A percentile compares a stretch with the other conserved stretches of the same genome.
Conservation (phyloP, 2,329 filamentous ascomycete genomes). For the Chaetoscypha palmicola region DNA sequence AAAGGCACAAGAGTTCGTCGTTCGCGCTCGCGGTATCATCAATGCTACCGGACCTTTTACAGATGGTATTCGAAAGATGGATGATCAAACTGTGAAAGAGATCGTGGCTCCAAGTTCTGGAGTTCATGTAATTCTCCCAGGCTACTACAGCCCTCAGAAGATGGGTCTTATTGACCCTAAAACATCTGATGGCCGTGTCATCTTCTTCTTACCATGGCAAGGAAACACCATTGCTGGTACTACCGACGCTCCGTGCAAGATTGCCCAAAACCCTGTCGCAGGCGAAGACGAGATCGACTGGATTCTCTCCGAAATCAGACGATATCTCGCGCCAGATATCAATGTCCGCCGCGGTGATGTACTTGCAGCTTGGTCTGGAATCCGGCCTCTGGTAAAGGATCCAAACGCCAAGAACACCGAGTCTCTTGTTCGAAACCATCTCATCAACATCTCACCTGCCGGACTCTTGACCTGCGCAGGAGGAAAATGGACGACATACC, state of each 20-base stretch:
- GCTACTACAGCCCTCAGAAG: slow-evolving; percentile 76
- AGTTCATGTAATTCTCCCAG: slow-evolving; percentile 79
- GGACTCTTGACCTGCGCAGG: slow-evolving; percentile 80
- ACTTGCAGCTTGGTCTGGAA: slow-evolving; percentile 84
- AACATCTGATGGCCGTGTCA: slow-evolving; percentile 81
- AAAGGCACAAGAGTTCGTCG: slow-evolving; percentile 54
- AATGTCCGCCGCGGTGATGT: slow-evolving; percentile 79
- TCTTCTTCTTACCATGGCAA: slow-evolving; percentile 92
- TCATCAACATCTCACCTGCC: slow-evolving; percentile 71
- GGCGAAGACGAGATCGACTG: slow-evolving; percentile 80
- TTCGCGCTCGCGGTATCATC: slow-evolving; percentile 74
- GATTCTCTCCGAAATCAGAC: slow-evolving; percentile 77
- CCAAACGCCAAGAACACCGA: slow-evolving; percentile 81
- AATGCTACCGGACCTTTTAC: slow-evolving; percentile 87
- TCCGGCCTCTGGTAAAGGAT: slow-evolving; percentile 78
- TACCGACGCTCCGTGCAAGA: slow-evolving; percentile 69
- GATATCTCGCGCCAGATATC: slow-evolving; percentile 78
- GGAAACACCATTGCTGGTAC: slow-evolving; percentile 88
- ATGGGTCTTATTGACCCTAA: slow-evolving; percentile 85
- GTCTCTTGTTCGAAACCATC: slow-evolving; percentile 79
- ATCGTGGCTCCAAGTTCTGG: slow-evolving; percentile 83
- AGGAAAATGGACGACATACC: slow-evolving; percentile 90
- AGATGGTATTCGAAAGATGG: slow-evolving; percentile 78
- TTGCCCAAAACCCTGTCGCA: slow-evolving; percentile 67
- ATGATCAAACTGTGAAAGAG: slow-evolving; percentile 62